Evolutionary conservation across 371 early-diverging fungal species (phyloP).

Genomic region (Phascolomyces articulosus): DNA sequence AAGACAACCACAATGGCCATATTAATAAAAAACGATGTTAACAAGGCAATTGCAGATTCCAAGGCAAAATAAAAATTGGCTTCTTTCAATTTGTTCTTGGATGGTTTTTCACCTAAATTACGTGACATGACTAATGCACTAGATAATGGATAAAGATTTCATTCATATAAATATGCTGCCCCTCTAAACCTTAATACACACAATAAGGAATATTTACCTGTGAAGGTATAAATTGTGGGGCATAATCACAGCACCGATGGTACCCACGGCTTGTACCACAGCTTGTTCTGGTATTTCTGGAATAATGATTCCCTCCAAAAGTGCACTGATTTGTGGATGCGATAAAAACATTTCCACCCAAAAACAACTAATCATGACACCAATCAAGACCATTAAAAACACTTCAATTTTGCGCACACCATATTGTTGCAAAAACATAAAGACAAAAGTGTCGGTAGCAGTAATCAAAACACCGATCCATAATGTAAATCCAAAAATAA

Average conservation of each 20-base stretch:
- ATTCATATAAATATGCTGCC: neutral
- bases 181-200: neutral
- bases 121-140: slow-evolving; percentile 65
- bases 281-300: slow-evolving; percentile 60
- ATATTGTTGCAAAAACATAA: slow-evolving; percentile 66
- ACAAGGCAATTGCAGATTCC: slow-evolving; percentile 66
- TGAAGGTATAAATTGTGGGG: slow-evolving; percentile 80
- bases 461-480: slow-evolving; percentile 74
- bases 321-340: slow-evolving; percentile 52
- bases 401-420: slow-evolving; percentile 67
- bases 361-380: slow-evolving; percentile 70
- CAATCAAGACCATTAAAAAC: slow-evolving; percentile 65
- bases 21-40: slow-evolving; percentile 71
- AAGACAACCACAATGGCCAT: slow-evolving; percentile 73
- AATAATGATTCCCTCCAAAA: slow-evolving; percentile 61
- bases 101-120: slow-evolving; percentile 51
- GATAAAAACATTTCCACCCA: slow-evolving; percentile 66
- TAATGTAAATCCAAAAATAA: slow-evolving; percentile 63
- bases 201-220: slow-evolving; percentile 19
- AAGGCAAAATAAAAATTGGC: slow-evolving; percentile 72
- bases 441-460: slow-evolving; percentile 65
- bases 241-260: slow-evolving; percentile 75
- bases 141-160: too few relatives aligned
- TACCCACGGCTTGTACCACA: slow-evolving; percentile 69
- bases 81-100: slow-evolving; percentile 56